phyloP scores from a whole-genome alignment of 139 green algal genomes.

The Microglena sp. region DNA sequence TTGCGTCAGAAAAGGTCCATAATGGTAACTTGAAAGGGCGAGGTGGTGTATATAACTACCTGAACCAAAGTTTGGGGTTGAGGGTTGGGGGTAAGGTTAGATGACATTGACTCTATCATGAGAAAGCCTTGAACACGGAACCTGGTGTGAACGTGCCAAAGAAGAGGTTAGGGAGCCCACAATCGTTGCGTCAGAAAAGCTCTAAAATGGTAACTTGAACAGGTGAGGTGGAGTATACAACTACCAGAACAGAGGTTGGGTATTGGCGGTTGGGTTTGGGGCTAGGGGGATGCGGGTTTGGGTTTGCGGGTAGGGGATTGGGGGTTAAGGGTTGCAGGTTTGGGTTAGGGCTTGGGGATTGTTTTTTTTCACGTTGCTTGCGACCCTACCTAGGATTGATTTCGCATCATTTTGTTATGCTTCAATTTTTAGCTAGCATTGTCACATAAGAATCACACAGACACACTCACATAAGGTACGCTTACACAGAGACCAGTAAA shows the following conservation, averaged over 20 bases:
- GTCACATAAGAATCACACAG: no score
- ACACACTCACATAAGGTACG: no score
- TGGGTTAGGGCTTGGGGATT: no score
- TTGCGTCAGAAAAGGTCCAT: constrained; percentile 18
- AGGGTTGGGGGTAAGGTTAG: not conserved
- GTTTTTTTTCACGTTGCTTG: no score
- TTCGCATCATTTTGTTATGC: no score
- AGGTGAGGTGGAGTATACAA: constrained; percentile 67
- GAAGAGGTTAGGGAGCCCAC: constrained; percentile 76
- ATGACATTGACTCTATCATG: not conserved
- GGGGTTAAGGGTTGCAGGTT: no score
- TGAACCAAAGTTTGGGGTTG: no score
- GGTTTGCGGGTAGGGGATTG: no score
- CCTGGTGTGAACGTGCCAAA: constrained; percentile 71
- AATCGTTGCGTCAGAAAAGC: constrained; percentile 63
- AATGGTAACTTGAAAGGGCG: constrained; percentile 49
- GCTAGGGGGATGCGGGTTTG: no score
- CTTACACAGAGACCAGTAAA: no score
- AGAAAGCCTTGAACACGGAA: constrained; percentile 23
- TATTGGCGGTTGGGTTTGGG: not conserved
- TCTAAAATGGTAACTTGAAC: constrained; percentile 58
- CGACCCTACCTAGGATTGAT: no score
- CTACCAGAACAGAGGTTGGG: constrained; percentile 73
- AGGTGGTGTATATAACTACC: constrained; percentile 80
- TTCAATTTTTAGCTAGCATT: no score